Evolutionary conservation across 371 early-diverging fungal species (phyloP), one percentile per base, ranked within the genome.

Genomic region (Mortierella sp.): DNA sequence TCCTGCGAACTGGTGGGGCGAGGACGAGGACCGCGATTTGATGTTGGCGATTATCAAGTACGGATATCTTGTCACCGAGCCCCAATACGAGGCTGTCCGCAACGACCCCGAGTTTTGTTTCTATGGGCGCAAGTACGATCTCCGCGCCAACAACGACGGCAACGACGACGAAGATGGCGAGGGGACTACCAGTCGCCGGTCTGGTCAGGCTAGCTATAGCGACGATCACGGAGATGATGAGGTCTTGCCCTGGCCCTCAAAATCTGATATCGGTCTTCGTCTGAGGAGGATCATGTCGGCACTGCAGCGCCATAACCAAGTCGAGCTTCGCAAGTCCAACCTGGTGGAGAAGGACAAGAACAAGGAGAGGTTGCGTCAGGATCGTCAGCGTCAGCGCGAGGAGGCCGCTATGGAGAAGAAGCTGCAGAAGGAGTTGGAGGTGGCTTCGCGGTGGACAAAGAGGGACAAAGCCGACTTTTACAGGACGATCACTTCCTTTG

Each of bases 1-100:
- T 6, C 95, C 95, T 11, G 90, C 90, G 1, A 79, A 88, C 1
- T 95, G 96, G 96, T 97, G 97, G 97, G 94, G 94, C 11, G 86
- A 89, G 7, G 82, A 90, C 24, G 93, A 95, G 79, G 97, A 97
- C 74, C 91, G 93, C 24, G 95, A 94, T 79, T 73, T 97, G 37
- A 73, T 96, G 74, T 83, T 96, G 48, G 96, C 96, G 43, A 94
- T 94, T 26, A 88, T 89, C 75, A 94, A 93, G 66, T 92, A 96
- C 73, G 97, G 97, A 7, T 97, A 96, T 77, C 76, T 83, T 44
- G 84, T 83, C 14, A 83, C 84, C 0, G 84, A 83, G 48, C 92
- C 92, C 61, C 92, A 94, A 80, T 92, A 93, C 58, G 86, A 87
- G 19, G 86, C 89, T n/a, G 91, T 94, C 80, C 88, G 93, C 31